These are phyloP conservation scores for Trichoderma afroharzianum DNA, from an alignment of 2,329 filamentous ascomycete genomes.

Conservation along the genomic window DNA sequence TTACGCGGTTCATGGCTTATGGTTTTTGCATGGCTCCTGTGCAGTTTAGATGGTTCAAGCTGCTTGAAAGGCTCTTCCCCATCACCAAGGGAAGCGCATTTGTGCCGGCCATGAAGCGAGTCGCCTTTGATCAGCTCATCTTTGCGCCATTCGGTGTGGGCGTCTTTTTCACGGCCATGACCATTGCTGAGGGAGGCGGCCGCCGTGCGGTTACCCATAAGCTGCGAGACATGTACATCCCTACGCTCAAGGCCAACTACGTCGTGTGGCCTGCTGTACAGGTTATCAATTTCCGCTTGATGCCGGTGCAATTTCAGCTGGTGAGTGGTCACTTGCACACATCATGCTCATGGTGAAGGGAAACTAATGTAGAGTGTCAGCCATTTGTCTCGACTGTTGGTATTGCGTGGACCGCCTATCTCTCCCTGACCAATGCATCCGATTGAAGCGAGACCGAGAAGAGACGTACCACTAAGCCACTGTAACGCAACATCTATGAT, in stretches of 20 bases:
- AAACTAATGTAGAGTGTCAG: slow-evolving; percentile 43
- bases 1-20: slow-evolving; percentile 95
- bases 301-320: slow-evolving; percentile 95
- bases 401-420: slow-evolving; percentile 96
- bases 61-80: slow-evolving; percentile 78
- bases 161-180: slow-evolving; percentile 95
- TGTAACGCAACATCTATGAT: too few relatives aligned
- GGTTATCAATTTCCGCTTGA: slow-evolving; percentile 91
- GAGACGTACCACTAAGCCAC: neutral
- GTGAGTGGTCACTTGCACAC: slow-evolving; percentile 52
- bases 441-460: slow-evolving; percentile 51
- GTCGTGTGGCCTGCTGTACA: slow-evolving; percentile 94
- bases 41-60: slow-evolving; percentile 94
- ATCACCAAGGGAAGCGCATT: slow-evolving; percentile 74
- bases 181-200: slow-evolving; percentile 86
- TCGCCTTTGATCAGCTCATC: slow-evolving; percentile 86
- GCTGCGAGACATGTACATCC: slow-evolving; percentile 88
- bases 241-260: slow-evolving; percentile 93
- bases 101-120: slow-evolving; percentile 78
- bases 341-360: neutral
- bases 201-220: slow-evolving; percentile 75
- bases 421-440: slow-evolving; percentile 84
- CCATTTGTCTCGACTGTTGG: slow-evolving; percentile 94
- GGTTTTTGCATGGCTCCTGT: slow-evolving; percentile 94
- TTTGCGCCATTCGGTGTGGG: slow-evolving; percentile 88